A percentile compares a stretch with the other conserved stretches of the same genome.
Evolutionary conservation across 2,329 filamentous ascomycete genomes (phyloP).

Genomic region (Pseudopithomyces chartarum): DNA sequence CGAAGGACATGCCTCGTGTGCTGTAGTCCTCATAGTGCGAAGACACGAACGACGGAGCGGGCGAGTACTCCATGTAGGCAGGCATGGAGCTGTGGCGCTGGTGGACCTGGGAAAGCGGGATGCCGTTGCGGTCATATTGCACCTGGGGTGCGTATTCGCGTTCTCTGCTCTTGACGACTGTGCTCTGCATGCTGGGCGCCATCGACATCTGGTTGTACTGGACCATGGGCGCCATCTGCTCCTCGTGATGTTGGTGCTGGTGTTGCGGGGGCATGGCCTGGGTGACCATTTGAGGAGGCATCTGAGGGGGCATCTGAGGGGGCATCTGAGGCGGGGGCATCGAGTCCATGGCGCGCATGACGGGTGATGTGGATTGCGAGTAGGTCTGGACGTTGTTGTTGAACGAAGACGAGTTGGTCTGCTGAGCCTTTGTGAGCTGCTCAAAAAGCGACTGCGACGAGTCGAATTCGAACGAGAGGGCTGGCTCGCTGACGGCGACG

Average conservation of each 20-base stretch:
- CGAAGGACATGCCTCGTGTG: constrained; percentile 92
- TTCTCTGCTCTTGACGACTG: constrained; percentile 81
- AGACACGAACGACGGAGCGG: constrained; percentile 96
- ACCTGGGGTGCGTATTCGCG: constrained; percentile 74
- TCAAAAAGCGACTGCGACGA: constrained; percentile 98
- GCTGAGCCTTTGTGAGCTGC: constrained; percentile 98
- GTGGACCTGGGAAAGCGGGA: constrained; percentile 80
- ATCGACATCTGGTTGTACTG: constrained; percentile 77
- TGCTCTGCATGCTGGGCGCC: constrained; percentile 72
- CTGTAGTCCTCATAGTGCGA: constrained; percentile 98
- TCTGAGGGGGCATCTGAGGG: too few relatives aligned
- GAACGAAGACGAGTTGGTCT: constrained; percentile 97
- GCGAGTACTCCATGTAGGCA: constrained; percentile 96
- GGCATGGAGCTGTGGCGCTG: constrained; percentile 99
- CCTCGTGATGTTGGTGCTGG: constrained; percentile 67
- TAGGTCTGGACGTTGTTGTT: constrained; percentile 70
- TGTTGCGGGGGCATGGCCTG: constrained; percentile 54
- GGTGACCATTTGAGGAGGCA: constrained; percentile 82
- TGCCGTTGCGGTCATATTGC: constrained; percentile 90
- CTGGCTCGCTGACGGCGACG: constrained; percentile 93
- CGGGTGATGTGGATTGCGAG: constrained; percentile 83
- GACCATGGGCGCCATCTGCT: constrained; percentile 64
- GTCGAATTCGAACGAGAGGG: constrained; percentile 98
- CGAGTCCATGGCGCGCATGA: constrained; percentile 86
- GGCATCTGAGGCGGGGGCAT: constrained; percentile 93